Conservation (phyloP, 768 basidiomycete genomes). For the Naematelia aurantialba region DNA sequence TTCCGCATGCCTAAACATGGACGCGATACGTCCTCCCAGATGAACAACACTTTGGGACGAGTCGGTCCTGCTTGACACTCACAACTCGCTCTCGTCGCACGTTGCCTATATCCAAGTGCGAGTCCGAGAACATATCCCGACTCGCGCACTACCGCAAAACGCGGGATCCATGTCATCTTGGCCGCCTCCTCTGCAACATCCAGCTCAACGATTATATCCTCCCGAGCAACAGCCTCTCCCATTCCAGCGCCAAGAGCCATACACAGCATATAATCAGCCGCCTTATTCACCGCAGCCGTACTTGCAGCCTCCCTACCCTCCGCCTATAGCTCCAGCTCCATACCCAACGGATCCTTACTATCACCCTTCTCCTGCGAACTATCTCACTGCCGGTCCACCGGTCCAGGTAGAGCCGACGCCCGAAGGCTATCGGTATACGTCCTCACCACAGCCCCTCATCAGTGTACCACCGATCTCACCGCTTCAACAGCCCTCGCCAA, state of each 20-base stretch:
- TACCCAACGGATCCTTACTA: conserved; percentile 4
- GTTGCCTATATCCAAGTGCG: not conserved
- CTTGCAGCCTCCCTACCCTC: not conserved
- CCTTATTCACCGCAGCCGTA: not conserved
- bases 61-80: no score
- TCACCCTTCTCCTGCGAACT: not conserved
- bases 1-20: no score
- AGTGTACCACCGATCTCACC: not conserved
- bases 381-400: not conserved
- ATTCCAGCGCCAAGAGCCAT: not conserved
- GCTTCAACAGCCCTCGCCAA: not conserved
- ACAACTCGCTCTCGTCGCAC: no score
- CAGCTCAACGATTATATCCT: not conserved
- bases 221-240: not conserved
- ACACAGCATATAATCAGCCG: not conserved
- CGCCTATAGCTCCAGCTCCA: not conserved
- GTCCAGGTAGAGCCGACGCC: not conserved
- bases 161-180: not conserved
- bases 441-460: not conserved
- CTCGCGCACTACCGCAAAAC: not conserved
- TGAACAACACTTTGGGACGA: no score
- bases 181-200: not conserved
- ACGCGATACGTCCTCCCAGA: no score
- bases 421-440: not conserved
- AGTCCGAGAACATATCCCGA: not conserved